Percentiles rank a stretch among this genome's conserved stretches.
Evolutionary conservation across 495 filamentous ascomycete genomes (phyloP).

Genomic region (Astrothelium macrocarpum): DNA sequence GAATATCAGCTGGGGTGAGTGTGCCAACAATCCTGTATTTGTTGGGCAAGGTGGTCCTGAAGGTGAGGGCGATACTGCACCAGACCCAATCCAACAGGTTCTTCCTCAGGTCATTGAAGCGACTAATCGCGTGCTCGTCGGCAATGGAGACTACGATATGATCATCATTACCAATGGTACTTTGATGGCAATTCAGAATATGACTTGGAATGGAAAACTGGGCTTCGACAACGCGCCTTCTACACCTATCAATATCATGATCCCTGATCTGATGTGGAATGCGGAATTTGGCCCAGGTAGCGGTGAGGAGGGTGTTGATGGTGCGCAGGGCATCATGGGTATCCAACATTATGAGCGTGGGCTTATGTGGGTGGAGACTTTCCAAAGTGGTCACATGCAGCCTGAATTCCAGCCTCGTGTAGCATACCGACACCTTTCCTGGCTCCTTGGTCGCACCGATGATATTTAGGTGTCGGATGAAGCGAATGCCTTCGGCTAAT

Average conservation of each 20-base stretch:
- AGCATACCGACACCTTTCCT: background rate
- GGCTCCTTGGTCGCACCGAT: background rate
- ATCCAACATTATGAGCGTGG: constrained; percentile 30
- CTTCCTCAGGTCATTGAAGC: constrained; percentile 20
- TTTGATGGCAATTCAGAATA: constrained; percentile 22
- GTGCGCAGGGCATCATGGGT: constrained; percentile 32
- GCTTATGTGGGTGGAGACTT: constrained; percentile 13
- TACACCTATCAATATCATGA: constrained; percentile 16
- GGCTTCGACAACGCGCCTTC: constrained; percentile 18
- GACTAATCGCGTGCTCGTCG: constrained; percentile 21
- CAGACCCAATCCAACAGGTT: constrained; percentile 26
- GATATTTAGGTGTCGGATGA: background rate
- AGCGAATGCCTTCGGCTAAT: too few species aligned
- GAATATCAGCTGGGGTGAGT: constrained; percentile 19
- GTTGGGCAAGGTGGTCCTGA: constrained; percentile 18
- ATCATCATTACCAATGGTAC: constrained; percentile 19
- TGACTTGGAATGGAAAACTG: constrained; percentile 19
- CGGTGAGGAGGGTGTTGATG: constrained; percentile 16
- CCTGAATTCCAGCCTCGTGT: background rate
- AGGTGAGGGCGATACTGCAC: constrained; percentile 19
- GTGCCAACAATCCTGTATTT: constrained; percentile 13
- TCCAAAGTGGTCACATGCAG: background rate
- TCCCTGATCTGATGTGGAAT: constrained; percentile 22
- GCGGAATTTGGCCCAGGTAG: constrained; percentile 12
- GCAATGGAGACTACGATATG: constrained; percentile 21